Evolutionary conservation across 306 rosid genomes (phyloP), one percentile per base, ranked within the genome.

Genomic region (Malus orientalis): DNA sequence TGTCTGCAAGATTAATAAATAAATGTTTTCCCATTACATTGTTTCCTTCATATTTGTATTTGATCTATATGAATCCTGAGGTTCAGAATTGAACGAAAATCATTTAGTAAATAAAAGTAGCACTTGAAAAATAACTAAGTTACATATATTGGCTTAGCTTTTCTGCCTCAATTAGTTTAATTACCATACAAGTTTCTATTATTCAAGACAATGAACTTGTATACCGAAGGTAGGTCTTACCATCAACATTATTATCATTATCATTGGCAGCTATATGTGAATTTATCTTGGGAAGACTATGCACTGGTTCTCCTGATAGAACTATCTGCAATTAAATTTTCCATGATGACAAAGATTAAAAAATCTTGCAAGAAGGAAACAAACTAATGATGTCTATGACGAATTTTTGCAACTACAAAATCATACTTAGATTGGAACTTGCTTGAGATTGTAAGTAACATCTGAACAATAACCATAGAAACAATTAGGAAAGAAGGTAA

Each of bases 301-400:
- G 96, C 76, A 85, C 88, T 7, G 82, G 73, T 69, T 82, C 85
- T 72, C 97, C 99, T 11, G 99, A 88, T 45, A 95, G 62, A 66
- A 95, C 83, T 64, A 89, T 79, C 99, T 95, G 79, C 60, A 87
- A 44, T 11, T 67, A 76, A 54, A 82, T 75, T 78, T 51, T 45
- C 59, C 38, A 71, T 57, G 42, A 71, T 61, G 51, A 71, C 49
- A 61, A 42, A 77, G 25, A 32, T 84, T 69, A 83, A 75, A 49
- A 70, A 38, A 67, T 75, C 58, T 74, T 1, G 44, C 57, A 74
- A 53, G 66, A 71, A 67, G 45, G 36, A 32, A 65, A 40, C 71
- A 32, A 65, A 40, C 40, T 66, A 20, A 36, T 20, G 70, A 36
- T 66, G 47, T 66, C 45, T 10, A 65, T 8, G 45, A 11, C 16